phyloP scores from a whole-genome alignment of 805 yeast genomes.

The Zygoascus biomembranicola region DNA sequence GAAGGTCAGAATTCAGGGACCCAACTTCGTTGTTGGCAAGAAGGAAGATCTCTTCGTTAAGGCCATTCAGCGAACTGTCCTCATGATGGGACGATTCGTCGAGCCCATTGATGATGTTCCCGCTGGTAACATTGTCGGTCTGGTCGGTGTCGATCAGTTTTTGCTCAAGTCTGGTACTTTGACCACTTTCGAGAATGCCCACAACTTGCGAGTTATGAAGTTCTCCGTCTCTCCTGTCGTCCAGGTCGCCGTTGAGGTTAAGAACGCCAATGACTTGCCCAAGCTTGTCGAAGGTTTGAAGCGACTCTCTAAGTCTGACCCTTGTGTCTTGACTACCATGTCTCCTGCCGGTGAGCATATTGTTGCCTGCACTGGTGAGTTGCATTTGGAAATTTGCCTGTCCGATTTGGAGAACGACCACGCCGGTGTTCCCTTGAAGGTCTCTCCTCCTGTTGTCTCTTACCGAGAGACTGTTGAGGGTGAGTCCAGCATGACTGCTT shows the following conservation, averaged over 20 bases:
- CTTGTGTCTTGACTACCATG: slow-evolving; percentile 88
- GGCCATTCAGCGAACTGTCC: slow-evolving; percentile 97
- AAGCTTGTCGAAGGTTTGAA: slow-evolving; percentile 99
- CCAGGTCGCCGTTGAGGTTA: slow-evolving; percentile 98
- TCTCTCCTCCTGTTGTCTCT: slow-evolving; percentile 95
- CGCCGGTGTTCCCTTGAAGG: slow-evolving; percentile 98
- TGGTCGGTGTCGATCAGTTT: slow-evolving; percentile 99
- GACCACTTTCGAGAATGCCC: slow-evolving; percentile 93
- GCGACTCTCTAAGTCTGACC: slow-evolving; percentile 99
- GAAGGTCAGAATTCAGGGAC: slow-evolving; percentile 99
- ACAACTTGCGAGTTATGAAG: slow-evolving; percentile 99
- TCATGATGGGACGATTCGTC: slow-evolving; percentile 98
- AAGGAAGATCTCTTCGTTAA: slow-evolving; percentile 95
- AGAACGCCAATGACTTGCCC: slow-evolving; percentile 99
- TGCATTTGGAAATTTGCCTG: slow-evolving; percentile 97
- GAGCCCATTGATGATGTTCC: slow-evolving; percentile 99
- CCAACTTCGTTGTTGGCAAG: slow-evolving; percentile 98
- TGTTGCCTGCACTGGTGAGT: slow-evolving; percentile 99
- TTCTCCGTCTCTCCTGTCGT: slow-evolving; percentile 99
- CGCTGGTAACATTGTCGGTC: slow-evolving; percentile 99
- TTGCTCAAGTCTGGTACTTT: slow-evolving; percentile 98
- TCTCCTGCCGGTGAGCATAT: slow-evolving; percentile 97
- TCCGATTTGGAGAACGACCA: slow-evolving; percentile 95
- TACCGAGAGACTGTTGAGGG: slow-evolving; percentile 97
- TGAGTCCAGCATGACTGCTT: slow-evolving; percentile 91